Evolutionary conservation across 2,329 filamentous ascomycete genomes (phyloP).

Genomic region (Nemania bipapillata): DNA sequence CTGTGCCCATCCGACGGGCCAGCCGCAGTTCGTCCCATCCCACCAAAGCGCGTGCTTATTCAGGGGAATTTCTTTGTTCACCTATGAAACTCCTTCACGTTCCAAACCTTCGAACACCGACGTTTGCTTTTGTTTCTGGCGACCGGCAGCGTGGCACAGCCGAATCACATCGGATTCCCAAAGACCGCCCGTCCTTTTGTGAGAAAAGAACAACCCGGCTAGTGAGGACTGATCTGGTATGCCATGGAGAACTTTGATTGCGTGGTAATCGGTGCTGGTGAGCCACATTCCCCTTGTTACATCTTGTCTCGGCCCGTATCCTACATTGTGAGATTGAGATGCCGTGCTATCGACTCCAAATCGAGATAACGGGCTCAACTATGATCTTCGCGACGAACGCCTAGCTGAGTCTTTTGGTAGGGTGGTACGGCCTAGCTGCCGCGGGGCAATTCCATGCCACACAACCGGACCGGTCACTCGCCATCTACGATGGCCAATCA

Average conservation of each 20-base stretch:
- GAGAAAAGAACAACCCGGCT: background rate
- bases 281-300: constrained; percentile 43
- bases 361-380: background rate
- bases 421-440: constrained; percentile 67
- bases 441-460: constrained; percentile 71
- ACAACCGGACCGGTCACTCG: constrained; percentile 66
- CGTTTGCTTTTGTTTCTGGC: constrained; percentile 4
- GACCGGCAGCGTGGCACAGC: background rate
- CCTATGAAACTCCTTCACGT: constrained; percentile 7
- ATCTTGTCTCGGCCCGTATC: background rate
- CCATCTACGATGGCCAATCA: constrained; percentile 67
- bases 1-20: background rate
- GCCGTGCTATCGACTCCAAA: background rate
- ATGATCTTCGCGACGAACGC: constrained; percentile 1
- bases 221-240: background rate
- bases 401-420: constrained; percentile 43
- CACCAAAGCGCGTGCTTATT: background rate
- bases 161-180: background rate
- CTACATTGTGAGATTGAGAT: background rate
- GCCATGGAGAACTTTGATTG: constrained; percentile 59
- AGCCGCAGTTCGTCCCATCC: background rate
- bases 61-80: constrained; percentile 2
- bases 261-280: constrained; percentile 66
- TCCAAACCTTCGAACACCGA: background rate
- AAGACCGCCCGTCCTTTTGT: background rate